phyloP scores from a whole-genome alignment of 805 yeast genomes.

The Wickerhamomyces tratensis region DNA sequence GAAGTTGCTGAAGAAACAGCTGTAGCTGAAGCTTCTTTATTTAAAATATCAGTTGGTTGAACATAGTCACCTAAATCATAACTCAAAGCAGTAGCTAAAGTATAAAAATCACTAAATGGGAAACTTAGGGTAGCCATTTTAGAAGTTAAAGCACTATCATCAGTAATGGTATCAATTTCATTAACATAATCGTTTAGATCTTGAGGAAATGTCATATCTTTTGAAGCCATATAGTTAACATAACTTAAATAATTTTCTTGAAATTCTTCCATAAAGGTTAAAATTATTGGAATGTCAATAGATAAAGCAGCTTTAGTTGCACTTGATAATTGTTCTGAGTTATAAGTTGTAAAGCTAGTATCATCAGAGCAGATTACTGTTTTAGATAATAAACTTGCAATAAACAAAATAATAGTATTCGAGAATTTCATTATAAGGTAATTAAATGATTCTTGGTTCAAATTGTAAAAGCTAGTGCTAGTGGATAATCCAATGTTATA shows the following conservation, averaged over 20 bases:
- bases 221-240: constrained; percentile 12
- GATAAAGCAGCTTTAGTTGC: constrained; percentile 14
- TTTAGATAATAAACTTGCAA: too few species aligned
- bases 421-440: too few species aligned
- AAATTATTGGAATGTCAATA: constrained; percentile 12
- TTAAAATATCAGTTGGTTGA: too few species aligned
- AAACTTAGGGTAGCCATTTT: constrained; percentile 19
- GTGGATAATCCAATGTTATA: too few species aligned
- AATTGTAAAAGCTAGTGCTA: too few species aligned
- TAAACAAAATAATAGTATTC: too few species aligned
- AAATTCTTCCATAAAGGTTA: constrained; percentile 13
- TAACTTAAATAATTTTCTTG: constrained; percentile 7
- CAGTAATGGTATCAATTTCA: constrained; percentile 17
- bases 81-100: constrained; percentile 21
- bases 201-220: constrained; percentile 23
- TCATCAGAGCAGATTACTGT: too few species aligned
- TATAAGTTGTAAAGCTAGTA: not conserved
- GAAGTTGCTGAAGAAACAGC: constrained; percentile 5
- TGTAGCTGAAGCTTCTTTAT: constrained; percentile 7
- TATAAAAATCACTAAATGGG: constrained; percentile 26
- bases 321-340: constrained; percentile 3
- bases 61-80: not conserved
- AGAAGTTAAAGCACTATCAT: constrained; percentile 15
- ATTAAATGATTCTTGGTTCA: too few species aligned
- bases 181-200: constrained; percentile 23